Conservation (phyloP, 2,329 filamentous ascomycete species). For the Arthroderma sp. region DNA sequence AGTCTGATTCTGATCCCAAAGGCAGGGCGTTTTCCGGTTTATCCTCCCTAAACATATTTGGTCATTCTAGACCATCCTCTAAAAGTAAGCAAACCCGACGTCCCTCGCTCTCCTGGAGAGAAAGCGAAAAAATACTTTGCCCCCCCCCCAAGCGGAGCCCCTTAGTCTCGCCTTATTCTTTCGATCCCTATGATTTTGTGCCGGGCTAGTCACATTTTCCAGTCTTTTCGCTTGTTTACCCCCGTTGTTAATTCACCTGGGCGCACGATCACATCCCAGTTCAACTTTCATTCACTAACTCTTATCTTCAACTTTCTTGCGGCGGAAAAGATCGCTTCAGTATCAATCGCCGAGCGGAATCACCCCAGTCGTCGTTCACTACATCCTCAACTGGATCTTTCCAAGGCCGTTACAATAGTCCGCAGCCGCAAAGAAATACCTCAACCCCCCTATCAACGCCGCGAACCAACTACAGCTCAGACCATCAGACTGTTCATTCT, state of each 20-base stretch:
- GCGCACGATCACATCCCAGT: background rate
- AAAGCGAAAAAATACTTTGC: background rate
- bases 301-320: too few species aligned
- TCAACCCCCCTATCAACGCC: background rate
- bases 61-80: slow-evolving; percentile 2
- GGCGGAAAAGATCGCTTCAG: too few species aligned
- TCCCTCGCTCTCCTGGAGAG: background rate
- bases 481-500: slow-evolving; percentile 1
- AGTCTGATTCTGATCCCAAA: slow-evolving; percentile 2
- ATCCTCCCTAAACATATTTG: slow-evolving; percentile 2
- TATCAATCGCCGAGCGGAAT: too few species aligned
- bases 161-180: background rate
- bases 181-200: background rate
- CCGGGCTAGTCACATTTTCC: background rate
- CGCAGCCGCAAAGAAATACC: too few species aligned
- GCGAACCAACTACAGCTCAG: background rate
- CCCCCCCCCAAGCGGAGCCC: background rate
- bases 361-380: too few species aligned
- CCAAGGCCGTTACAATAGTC: too few species aligned
- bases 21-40: background rate
- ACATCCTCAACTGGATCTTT: too few species aligned
- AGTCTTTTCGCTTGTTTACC: background rate
- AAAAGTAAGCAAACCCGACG: slow-evolving; percentile 1
- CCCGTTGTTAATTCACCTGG: background rate
- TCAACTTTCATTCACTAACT: too few species aligned